These are phyloP conservation scores for Phytophthora pistaciae DNA, from an alignment of 352 stramenopile genomes.

Conservation along the genomic window DNA sequence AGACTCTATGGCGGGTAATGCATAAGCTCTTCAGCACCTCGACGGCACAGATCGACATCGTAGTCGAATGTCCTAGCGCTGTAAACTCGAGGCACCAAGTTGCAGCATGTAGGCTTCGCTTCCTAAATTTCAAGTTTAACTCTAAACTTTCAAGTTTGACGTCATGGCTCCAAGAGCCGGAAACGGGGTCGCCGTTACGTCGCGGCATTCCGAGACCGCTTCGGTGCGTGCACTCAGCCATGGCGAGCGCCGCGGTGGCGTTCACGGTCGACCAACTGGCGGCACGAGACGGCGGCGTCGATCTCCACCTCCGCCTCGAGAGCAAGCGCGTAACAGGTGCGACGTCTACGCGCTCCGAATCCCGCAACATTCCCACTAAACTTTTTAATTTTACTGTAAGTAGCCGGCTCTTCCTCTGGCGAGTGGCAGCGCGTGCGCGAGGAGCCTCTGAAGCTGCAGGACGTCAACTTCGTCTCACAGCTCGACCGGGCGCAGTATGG, in stretches of 20 bases:
- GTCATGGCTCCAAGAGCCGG: background rate
- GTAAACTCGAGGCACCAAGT: too few species aligned
- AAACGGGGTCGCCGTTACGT: constrained; percentile 24
- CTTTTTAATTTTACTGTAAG: background rate
- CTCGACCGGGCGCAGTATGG: constrained; percentile 31
- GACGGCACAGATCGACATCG: too few species aligned
- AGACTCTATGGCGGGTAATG: background rate
- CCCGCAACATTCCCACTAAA: background rate
- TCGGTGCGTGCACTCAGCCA: constrained; percentile 15
- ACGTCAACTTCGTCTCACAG: constrained; percentile 29
- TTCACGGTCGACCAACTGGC: constrained; percentile 29
- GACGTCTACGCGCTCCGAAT: background rate
- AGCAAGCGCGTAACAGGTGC: constrained; percentile 21
- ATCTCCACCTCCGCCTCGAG: constrained; percentile 24
- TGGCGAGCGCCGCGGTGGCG: constrained; percentile 33
- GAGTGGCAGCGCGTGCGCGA: constrained; percentile 28
- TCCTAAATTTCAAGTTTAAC: constrained; percentile 1
- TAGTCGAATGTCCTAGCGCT: too few species aligned
- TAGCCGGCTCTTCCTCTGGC: constrained; percentile 16
- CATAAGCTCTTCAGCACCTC: too few species aligned
- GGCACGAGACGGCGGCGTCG: constrained; percentile 5
- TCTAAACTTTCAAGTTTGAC: background rate
- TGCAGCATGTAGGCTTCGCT: too few species aligned
- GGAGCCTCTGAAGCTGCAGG: constrained; percentile 16
- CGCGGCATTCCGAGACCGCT: constrained; percentile 10